Base-by-base conservation (phyloP, 805 yeast genomes). In the Candida ponderosae region DNA sequence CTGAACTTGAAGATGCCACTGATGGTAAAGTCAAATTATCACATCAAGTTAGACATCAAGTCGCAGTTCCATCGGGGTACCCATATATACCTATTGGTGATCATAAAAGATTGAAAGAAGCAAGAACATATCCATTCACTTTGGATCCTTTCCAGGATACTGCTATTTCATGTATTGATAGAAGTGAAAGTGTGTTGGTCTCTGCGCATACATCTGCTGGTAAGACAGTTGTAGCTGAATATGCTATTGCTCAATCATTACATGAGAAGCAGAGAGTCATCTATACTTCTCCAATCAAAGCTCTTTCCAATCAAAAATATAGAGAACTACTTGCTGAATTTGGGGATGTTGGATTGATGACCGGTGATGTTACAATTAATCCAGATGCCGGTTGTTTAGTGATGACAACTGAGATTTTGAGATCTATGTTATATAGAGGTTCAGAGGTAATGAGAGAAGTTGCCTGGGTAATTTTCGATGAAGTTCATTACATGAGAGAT, bases 121-220 rank as follows among this genome's bases (percentile, higher is more conserved):
- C 97, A 3, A 72, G 97, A 48, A 77, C 82, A 0, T 93, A 93
- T 51, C 97, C 97, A 0, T 93, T 93, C 62, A 76, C 79, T 0
- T 70, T 93, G 47, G 99, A 93, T 72, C 97, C 98, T 23, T 93
- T 93, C 70, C 99, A 93, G 66, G 96, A 93, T 49, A 89, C 96
- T 16, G 84, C 97, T 14, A 81, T 93, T 44, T 88, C 96, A 10
- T 90, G 97, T 63, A 93, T 93, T 45, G 97, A 93, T 59, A 72
- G 97, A 55, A 76, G 79, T 48, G 97, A 90, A 62, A 82, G 95
- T 2, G 99, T 93, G 18, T 69, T 93, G 48, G 98, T 93, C 5
- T 88, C 97, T 26, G 99, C 99, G 9, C 97, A 88, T 53, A 89
- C 97, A 0, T 88, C 96, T 35, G 97, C 97, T 10, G 97, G 97